phyloP scores from a whole-genome alignment of 2,329 filamentous ascomycete species.

The Monilinia laxa region DNA sequence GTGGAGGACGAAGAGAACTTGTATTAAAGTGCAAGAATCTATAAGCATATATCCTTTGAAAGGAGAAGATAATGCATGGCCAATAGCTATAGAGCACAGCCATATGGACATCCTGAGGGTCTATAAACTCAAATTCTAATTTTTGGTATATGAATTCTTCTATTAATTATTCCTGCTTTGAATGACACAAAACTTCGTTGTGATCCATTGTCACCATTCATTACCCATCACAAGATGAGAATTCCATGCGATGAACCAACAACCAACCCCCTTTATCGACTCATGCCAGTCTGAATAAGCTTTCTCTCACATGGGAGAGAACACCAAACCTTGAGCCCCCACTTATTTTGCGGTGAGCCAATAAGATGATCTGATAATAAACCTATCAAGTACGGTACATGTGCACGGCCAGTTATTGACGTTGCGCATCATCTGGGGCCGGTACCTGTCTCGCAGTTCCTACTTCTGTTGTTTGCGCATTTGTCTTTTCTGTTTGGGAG shows the following conservation, averaged over 20 bases:
- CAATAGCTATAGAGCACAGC: not conserved
- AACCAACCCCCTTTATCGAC: not conserved
- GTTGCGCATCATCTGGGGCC: not conserved
- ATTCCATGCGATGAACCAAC: not conserved
- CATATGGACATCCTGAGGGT: not conserved
- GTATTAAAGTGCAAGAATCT: constrained; percentile 34
- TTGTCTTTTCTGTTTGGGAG: not conserved
- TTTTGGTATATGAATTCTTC: not conserved
- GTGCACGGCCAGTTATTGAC: not conserved
- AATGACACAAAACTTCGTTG: not conserved
- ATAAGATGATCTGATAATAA: not conserved
- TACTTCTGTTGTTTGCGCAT: not conserved
- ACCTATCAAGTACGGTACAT: not conserved
- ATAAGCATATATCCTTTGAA: not conserved
- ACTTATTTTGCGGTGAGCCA: not conserved
- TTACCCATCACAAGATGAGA: not conserved
- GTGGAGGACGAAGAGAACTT: constrained; percentile 41
- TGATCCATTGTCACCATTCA: not conserved
- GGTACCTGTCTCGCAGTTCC: not conserved
- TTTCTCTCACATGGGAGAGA: constrained; percentile 8
- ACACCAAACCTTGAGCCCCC: not conserved
- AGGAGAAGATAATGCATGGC: not conserved
- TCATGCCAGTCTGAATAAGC: not conserved
- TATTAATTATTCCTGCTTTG: not conserved
- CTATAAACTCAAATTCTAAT: not conserved